phyloP scores from a whole-genome alignment of 2,329 filamentous ascomycete genomes.

The Aspergillus novoparasiticus region DNA sequence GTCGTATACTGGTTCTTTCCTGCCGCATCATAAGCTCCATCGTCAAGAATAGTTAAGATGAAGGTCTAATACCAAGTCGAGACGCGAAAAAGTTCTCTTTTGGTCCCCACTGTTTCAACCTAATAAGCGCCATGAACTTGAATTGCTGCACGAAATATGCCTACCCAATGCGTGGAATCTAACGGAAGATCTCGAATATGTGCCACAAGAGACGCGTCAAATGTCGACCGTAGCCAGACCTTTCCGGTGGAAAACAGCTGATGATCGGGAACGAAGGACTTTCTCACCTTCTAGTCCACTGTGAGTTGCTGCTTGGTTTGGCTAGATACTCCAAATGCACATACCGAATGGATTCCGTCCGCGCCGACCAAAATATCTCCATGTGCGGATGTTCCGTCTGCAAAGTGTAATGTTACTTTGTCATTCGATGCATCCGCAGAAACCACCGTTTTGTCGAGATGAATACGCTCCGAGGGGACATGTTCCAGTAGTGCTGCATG shows the following conservation, averaged over 20 bases:
- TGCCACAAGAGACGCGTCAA: slow-evolving; percentile 44
- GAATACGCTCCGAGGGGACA: slow-evolving; percentile 46
- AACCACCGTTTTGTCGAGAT: slow-evolving; percentile 47
- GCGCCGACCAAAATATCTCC: slow-evolving; percentile 56
- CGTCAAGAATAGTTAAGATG: neutral
- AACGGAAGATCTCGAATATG: slow-evolving; percentile 41
- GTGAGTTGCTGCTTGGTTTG: neutral
- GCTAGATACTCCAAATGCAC: slow-evolving; percentile 22
- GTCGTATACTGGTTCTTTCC: slow-evolving; percentile 46
- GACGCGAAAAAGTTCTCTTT: slow-evolving; percentile 49
- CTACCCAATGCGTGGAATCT: slow-evolving; percentile 48
- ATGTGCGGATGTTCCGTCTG: slow-evolving; percentile 48
- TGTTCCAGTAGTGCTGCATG: slow-evolving; percentile 53
- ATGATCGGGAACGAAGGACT: slow-evolving; percentile 48
- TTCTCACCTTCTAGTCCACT: slow-evolving; percentile 25
- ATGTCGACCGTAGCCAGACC: slow-evolving; percentile 50
- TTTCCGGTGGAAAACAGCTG: slow-evolving; percentile 48
- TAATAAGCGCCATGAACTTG: neutral
- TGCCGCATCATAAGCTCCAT: slow-evolving; percentile 1
- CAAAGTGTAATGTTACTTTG: slow-evolving; percentile 45
- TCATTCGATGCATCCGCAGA: slow-evolving; percentile 36
- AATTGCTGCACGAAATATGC: neutral
- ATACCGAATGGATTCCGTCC: slow-evolving; percentile 56
- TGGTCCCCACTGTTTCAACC: slow-evolving; percentile 42
- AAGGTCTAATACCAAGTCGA: slow-evolving; percentile 35